Evolutionary conservation across 139 green algal genomes (phyloP).

Genomic region (Gonium pectorale): DNA sequence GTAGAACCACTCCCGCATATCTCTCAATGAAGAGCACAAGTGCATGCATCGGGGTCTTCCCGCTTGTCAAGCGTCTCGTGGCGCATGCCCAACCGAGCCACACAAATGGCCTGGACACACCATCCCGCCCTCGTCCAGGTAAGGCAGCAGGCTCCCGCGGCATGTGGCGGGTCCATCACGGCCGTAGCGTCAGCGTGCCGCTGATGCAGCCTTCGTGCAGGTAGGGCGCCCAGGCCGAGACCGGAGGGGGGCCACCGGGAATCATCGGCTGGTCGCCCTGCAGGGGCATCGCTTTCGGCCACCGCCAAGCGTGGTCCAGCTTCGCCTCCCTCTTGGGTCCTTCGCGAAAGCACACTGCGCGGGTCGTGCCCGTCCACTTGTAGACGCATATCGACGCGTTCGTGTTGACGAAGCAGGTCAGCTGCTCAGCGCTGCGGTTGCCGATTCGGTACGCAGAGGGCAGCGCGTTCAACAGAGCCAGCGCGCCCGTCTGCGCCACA

Average conservation of each 20-base stretch:
- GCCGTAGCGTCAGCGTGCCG: constrained; percentile 24
- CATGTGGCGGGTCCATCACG: too few relatives aligned
- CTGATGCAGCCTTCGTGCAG: constrained; percentile 4
- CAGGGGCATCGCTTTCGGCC: not conserved
- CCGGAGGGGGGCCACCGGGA: not conserved
- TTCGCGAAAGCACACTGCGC: not conserved
- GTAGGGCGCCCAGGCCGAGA: constrained; percentile 5
- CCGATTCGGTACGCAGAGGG: not conserved
- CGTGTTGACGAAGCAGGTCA: not conserved
- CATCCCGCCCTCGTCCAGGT: too few relatives aligned
- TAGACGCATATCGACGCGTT: not conserved
- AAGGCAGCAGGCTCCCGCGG: too few relatives aligned
- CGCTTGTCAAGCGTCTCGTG: too few relatives aligned
- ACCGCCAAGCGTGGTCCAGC: not conserved
- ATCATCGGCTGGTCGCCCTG: not conserved
- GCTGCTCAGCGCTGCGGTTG: not conserved
- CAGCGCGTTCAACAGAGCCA: not conserved
- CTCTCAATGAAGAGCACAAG: too few relatives aligned
- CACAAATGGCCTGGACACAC: too few relatives aligned
- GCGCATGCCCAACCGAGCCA: too few relatives aligned
- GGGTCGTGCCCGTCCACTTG: not conserved
- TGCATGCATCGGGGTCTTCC: too few relatives aligned
- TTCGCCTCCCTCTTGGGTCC: not conserved
- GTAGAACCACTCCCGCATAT: too few relatives aligned
- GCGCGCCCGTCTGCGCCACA: not conserved